These are phyloP conservation scores for Rhizopogon rudus DNA, from an alignment of 768 basidiomycete species.

Conservation along the genomic window DNA sequence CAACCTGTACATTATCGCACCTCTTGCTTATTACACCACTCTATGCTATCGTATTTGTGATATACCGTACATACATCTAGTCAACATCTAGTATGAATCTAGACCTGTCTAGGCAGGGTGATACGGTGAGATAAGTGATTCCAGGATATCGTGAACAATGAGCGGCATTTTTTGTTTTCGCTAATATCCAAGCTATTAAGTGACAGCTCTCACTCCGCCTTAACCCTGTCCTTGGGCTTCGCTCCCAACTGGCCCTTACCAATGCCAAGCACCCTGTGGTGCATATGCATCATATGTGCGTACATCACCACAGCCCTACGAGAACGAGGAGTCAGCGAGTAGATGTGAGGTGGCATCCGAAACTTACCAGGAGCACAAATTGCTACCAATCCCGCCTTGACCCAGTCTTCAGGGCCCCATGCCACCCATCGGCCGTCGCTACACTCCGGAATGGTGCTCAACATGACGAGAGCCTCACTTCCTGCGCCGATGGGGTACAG, in stretches of 20 bases:
- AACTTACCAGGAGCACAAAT: slow-evolving; percentile 87
- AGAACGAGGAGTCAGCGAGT: background rate
- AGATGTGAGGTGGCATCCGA: background rate
- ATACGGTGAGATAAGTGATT: background rate
- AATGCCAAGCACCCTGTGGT: slow-evolving; percentile 46
- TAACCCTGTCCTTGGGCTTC: slow-evolving; percentile 27
- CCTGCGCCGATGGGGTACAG: slow-evolving; percentile 93
- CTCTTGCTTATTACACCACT: too few species aligned
- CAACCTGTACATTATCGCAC: too few species aligned
- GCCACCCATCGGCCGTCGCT: slow-evolving; percentile 31
- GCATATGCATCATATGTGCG: slow-evolving; percentile 55
- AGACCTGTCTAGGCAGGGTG: too few species aligned
- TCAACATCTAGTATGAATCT: background rate
- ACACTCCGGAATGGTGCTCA: slow-evolving; percentile 63
- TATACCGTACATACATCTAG: too few species aligned
- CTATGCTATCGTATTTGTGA: too few species aligned
- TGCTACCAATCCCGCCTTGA: slow-evolving; percentile 56
- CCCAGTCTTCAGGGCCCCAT: slow-evolving; percentile 56
- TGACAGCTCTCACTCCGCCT: slow-evolving; percentile 9
- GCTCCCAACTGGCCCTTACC: slow-evolving; percentile 27
- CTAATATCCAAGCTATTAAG: background rate
- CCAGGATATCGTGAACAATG: background rate
- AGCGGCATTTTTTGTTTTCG: background rate
- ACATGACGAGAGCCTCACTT: slow-evolving; percentile 84
- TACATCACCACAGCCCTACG: slow-evolving; percentile 51